A percentile compares a stretch with the other conserved stretches of the same genome.
These are phyloP conservation scores for Phaeosphaeriaceae sp. DNA, from an alignment of 2,329 filamentous ascomycete genomes.

Conservation along the genomic window DNA sequence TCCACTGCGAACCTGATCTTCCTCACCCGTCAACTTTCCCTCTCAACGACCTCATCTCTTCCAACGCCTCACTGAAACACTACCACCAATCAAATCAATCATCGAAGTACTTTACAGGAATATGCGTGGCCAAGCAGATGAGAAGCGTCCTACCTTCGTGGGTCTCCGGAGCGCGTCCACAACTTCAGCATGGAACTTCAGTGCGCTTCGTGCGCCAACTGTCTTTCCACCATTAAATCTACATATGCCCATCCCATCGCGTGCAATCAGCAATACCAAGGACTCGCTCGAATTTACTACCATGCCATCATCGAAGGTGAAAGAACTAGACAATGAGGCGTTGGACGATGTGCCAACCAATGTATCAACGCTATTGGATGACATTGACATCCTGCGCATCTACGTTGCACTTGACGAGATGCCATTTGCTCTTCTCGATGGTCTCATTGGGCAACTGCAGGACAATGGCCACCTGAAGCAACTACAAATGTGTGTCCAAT, in stretches of 20 bases:
- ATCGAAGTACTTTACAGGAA: not conserved
- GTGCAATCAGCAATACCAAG: not conserved
- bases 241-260: not conserved
- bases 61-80: not conserved
- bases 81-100: not conserved
- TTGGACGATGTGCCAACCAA: not conserved
- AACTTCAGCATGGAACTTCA: not conserved
- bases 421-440: not conserved
- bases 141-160: not conserved
- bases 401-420: slow-evolving; percentile 3
- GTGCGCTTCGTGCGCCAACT: not conserved
- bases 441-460: not conserved
- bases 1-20: too few species aligned
- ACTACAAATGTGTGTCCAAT: slow-evolving; percentile 10
- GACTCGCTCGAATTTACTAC: not conserved
- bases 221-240: not conserved
- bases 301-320: not conserved
- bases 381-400: slow-evolving; percentile 2
- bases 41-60: not conserved
- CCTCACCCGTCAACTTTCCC: not conserved
- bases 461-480: not conserved
- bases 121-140: not conserved
- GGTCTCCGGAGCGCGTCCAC: not conserved
- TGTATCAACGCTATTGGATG: not conserved
- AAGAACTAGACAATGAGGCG: not conserved